phyloP scores from a whole-genome alignment of 148 eudicot genomes.

The Tetragonia tetragonoides region DNA sequence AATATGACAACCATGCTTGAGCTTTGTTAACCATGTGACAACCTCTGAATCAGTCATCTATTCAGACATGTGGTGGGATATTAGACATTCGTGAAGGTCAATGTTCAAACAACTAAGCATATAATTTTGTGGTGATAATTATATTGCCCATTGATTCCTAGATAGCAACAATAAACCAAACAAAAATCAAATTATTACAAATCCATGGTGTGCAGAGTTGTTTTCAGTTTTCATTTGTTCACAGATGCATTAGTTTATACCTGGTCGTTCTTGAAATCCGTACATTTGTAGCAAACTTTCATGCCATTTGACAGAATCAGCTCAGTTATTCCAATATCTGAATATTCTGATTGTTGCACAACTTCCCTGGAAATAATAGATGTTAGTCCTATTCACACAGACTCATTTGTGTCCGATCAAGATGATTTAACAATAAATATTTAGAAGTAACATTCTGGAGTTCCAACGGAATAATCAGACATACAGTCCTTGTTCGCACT shows the following conservation, averaged over 20 bases:
- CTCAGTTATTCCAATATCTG: slow-evolving; percentile 67
- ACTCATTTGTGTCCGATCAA: neutral
- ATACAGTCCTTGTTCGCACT: neutral
- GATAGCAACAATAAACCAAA: neutral
- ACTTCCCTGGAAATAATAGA: slow-evolving; percentile 41
- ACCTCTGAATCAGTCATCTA: neutral
- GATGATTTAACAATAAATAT: neutral
- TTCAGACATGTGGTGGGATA: neutral
- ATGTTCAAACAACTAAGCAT: neutral
- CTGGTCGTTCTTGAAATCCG: slow-evolving; percentile 84
- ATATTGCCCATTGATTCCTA: neutral
- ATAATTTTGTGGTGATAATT: neutral
- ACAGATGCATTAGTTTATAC: slow-evolving; percentile 30
- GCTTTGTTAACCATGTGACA: neutral
- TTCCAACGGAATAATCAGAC: neutral
- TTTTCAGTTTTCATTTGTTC: slow-evolving; percentile 1
- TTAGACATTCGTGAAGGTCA: neutral
- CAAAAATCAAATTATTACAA: neutral
- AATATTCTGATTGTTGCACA: slow-evolving; percentile 43
- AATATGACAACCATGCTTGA: neutral
- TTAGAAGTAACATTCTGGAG: neutral
- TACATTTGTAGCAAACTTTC: slow-evolving; percentile 83
- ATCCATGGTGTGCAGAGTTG: neutral
- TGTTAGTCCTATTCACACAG: neutral
- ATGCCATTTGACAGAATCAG: slow-evolving; percentile 71